Base-by-base conservation (phyloP, 2,329 filamentous ascomycete genomes). In the Botrytis elliptica region DNA sequence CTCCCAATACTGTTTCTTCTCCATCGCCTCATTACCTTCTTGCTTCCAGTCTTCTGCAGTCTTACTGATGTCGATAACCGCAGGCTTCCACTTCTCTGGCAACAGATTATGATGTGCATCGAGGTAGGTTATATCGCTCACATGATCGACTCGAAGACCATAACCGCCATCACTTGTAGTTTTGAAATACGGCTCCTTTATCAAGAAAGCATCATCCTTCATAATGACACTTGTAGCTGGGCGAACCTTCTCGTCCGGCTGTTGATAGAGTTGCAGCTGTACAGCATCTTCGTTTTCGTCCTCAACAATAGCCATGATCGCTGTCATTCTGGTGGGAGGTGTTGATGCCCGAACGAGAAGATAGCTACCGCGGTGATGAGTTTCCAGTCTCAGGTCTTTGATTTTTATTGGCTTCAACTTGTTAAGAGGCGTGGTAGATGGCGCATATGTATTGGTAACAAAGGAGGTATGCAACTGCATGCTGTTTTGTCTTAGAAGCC, bases 111-210 rank as follows among this genome's bases (percentile, higher is more conserved):
- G 49, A 25, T 55, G 14, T 60, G 20, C 46, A 68, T 68, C 44
- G 29, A 76, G 49, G 57, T 46, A 63, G 65, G 72, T 49, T 36
- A 74, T 22, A 62, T 76, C 75, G 20, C 70, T 84, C 25, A 85
- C 76, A 77, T 77, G 75, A 55, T 76, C 76, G 52, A 76, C 57
- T 33, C 75, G 70, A 40, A 88, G 74, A 68, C 89, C 86, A 40
- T 84, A 86, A 0, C 79, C 68, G 2, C 83, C 83, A 52, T 84
- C 79, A 0, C 77, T 77, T 38, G 81, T 81, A 1, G 77, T 42
- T 74, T 85, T 86, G 75, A 88, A 82, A 77, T 84, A 89, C 0
- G 87, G 87, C 73, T 89, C 87, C 75, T 88, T 89, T 33, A 89
- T 68, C 44, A 88, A 76, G 9, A 83, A 82, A 0, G 84, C 76